Evolutionary conservation across 2,329 filamentous ascomycete genomes (phyloP), one percentile per base, ranked within the genome.

Genomic region (Paecilomyces niveus): DNA sequence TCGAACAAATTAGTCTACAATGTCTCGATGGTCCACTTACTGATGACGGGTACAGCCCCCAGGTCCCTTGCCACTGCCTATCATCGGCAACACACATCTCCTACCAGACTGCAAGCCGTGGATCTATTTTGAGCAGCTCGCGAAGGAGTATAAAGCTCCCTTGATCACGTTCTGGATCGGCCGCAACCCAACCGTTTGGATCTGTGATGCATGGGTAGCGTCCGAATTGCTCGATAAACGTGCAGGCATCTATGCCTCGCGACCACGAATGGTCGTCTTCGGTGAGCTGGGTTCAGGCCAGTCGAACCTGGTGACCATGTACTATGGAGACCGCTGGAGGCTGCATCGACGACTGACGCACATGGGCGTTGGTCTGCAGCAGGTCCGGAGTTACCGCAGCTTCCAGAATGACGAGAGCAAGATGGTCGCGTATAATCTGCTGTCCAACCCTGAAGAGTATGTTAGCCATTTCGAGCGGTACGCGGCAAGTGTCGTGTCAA

Each of bases 341-440:
- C 56, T 74, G 5, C 73, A 74, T 65, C 77, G 81, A 52, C 82
- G 80, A 65, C 68, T 83, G 56, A 83, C 81, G 57, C 81, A 83
- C 61, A 70, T 78, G 29, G 80, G 77, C 26, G 80, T 83, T 15
- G 80, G 81, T 53, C 62, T 83, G 57, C 83, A 85, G 73, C 78
- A 82, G 15, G 81, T 85, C 7, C 75, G 80, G 2, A 78, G 77
- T 56, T 83, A 83, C 62, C 77, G 80, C 1, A 65, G 70, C 3
- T 80, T 85, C 59, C 83, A 86, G 65, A 82, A 85, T 64, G 78
- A 83, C 62, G 83, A 85, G 70, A 84, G 81, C 66, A 78, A 78
- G 51, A 68, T 83, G 1, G 78, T 84, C n/a, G 82, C 82, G 1
- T 74, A 68, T 18, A 71, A 75, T 58, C 61, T 79, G 13, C 51